These are phyloP conservation scores for Onygenales sp. DNA, from an alignment of 2,329 filamentous ascomycete genomes.

Conservation along the genomic window DNA sequence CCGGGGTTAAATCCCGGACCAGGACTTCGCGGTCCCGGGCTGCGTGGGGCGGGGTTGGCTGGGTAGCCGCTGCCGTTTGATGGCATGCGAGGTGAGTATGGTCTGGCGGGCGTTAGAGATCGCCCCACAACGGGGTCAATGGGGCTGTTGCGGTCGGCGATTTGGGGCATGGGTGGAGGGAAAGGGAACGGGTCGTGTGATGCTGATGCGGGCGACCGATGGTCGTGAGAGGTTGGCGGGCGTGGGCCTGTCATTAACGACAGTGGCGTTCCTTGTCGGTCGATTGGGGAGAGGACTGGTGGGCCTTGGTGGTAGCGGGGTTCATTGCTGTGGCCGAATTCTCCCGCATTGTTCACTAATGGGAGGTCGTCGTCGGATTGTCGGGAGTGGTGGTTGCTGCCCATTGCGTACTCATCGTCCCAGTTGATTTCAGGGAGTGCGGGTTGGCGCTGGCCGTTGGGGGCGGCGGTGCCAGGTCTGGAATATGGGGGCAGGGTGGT, in stretches of 20 bases:
- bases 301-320: conserved; percentile 22
- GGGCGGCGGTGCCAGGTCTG: conserved; percentile 44
- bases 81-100: conserved; percentile 5
- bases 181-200: conserved; percentile 16
- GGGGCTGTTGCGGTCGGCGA: conserved; percentile 9
- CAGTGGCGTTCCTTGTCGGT: conserved; percentile 47
- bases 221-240: not conserved
- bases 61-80: conserved; percentile 6
- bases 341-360: conserved; percentile 22
- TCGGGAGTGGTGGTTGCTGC: conserved; percentile 38
- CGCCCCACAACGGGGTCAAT: conserved; percentile 11
- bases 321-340: conserved; percentile 11
- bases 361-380: conserved; percentile 46
- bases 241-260: conserved; percentile 19
- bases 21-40: conserved; percentile 3
- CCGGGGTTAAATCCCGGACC: conserved; percentile 1
- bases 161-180: conserved; percentile 7
- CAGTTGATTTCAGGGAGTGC: conserved; percentile 34
- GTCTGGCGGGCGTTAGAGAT: conserved; percentile 9
- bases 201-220: conserved; percentile 12
- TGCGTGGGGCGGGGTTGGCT: conserved; percentile 1
- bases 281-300: conserved; percentile 14
- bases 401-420: conserved; percentile 28
- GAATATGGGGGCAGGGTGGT: conserved; percentile 56
- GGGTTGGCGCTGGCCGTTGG: conserved; percentile 16